Evolutionary conservation across 1,284 basidiomycete species (phyloP), one percentile per base, ranked within the genome.

Genomic region (Tylopilus sp.): DNA sequence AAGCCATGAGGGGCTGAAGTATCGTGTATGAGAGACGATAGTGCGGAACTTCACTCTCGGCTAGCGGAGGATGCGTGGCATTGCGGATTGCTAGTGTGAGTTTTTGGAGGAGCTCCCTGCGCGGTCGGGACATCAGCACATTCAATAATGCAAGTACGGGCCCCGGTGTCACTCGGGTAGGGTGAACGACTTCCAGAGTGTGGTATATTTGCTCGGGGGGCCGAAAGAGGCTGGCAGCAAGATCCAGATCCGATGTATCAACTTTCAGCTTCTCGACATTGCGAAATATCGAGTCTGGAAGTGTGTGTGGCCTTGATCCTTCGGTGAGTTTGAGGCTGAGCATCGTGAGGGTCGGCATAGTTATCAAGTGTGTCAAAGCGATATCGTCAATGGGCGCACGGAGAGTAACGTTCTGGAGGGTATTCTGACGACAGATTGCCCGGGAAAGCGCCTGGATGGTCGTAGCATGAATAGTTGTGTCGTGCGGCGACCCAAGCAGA

Each of bases 1-100:
- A 21, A 7, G 4, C 12, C 28, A 18, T 34, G 35, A 58, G 52
- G 6, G 55, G 52, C 8, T 34, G 35, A 7, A 55, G 30, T 2
- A 38, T 46, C 8, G 30, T 10, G 16, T 34, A 60, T 11, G 57
- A 46, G 6, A 61, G 36, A n/a, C 35, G 26, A 41, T 55, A 42
- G 4, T 16, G 39, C 1, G 11, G 28, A 2, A 34, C 46, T 37
- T 60, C 48, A 13, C 23, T 36, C 21, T 25, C 8, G 6, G 9
- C 18, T 23, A 39, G 35, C 6, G 56, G 11, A 23, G 40, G 45
- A 25, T 33, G 10, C 18, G n/a, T 16, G 28, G 35, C 2, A 33
- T 55, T 33, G n/a, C 38, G 33, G 3, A 16, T 7, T 11, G 25
- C 31, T n/a, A 56, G 21, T 9, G 41, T 40, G 42, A 60, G 13